Conservation (phyloP, 768 basidiomycete genomes). For the Tricholoma hemisulphureum region DNA sequence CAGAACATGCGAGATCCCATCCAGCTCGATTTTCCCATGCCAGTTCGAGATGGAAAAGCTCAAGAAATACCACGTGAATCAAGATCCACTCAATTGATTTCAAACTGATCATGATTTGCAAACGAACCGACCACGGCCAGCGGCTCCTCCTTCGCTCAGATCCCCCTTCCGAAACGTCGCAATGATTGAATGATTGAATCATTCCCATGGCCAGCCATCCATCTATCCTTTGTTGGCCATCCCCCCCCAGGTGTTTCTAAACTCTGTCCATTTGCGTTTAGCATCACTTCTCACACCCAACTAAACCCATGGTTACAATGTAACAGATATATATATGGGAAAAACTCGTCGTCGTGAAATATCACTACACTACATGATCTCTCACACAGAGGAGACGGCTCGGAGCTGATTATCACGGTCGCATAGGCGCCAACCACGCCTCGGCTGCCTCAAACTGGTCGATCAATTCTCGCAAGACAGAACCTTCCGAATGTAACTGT, state of each 20-base stretch:
- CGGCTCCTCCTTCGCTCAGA: not conserved
- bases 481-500: conserved; percentile 79
- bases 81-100: conserved; percentile 22
- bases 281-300: conserved; percentile 10
- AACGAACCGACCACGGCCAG: not conserved
- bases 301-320: conserved; percentile 11
- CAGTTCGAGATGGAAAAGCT: conserved; percentile 20
- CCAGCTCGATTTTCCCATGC: conserved; percentile 27
- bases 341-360: conserved; percentile 11
- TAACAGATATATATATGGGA: conserved; percentile 9
- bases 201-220: not conserved
- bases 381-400: not conserved
- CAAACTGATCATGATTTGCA: conserved; percentile 12
- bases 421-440: conserved; percentile 89
- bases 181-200: too few species aligned
- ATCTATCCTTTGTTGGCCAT: conserved; percentile 9
- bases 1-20: conserved; percentile 24
- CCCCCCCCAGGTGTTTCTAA: conserved; percentile 11
- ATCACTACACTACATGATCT: not conserved
- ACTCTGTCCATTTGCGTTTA: conserved; percentile 1
- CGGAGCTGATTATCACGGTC: conserved; percentile 54
- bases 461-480: conserved; percentile 82
- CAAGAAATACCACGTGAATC: conserved; percentile 20
- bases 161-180: not conserved
- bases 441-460: conserved; percentile 97